Evolutionary conservation across 106 monocot genomes (phyloP).

Genomic region (Allium cepa): DNA sequence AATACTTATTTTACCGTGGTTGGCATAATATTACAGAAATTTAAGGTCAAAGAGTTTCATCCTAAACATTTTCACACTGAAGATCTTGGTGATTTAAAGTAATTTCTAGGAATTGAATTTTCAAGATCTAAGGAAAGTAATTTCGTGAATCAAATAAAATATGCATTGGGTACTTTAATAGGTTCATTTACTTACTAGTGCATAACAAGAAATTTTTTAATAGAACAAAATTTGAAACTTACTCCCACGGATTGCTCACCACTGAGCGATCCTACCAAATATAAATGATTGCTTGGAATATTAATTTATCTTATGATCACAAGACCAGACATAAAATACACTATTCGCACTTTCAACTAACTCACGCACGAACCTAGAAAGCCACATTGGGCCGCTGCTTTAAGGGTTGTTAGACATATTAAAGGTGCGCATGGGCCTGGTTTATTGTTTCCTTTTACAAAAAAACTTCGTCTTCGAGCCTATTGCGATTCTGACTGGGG

Average conservation of each 20-base stretch:
- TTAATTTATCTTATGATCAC: neutral
- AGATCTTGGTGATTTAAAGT: too few species aligned
- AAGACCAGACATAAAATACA: neutral
- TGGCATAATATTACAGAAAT: neutral
- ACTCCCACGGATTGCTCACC: neutral
- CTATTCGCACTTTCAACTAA: neutral
- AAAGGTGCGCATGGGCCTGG: neutral
- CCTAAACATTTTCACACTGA: neutral
- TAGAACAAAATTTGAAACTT: slow-evolving; percentile 4
- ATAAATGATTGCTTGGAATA: neutral
- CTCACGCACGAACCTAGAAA: slow-evolving; percentile 3
- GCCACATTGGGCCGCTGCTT: neutral
- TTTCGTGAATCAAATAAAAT: neutral
- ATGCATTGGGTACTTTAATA: neutral
- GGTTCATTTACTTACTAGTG: too few species aligned
- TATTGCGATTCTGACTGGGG: neutral
- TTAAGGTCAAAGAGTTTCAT: neutral
- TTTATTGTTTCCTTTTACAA: neutral
- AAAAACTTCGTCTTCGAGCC: neutral
- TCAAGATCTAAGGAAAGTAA: neutral
- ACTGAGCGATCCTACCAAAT: slow-evolving; percentile 3
- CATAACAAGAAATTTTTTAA: neutral
- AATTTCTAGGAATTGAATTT: neutral
- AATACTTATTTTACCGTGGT: neutral
- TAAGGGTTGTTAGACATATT: neutral